A percentile compares a stretch with the other conserved stretches of the same genome.
These are phyloP conservation scores for Beta lomatogona DNA, from an alignment of 179 eudicot genomes.

Conservation along the genomic window DNA sequence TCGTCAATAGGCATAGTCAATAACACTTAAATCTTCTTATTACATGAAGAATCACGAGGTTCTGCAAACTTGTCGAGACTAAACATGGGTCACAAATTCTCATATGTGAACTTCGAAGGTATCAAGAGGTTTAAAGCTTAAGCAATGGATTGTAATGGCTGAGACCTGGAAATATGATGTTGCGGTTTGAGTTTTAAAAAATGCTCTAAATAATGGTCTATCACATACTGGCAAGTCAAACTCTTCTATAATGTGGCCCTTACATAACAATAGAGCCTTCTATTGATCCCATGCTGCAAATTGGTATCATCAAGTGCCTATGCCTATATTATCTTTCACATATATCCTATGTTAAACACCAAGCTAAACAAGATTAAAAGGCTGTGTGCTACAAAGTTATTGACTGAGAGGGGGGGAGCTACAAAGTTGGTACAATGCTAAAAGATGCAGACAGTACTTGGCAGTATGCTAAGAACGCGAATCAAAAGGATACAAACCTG, in stretches of 20 bases:
- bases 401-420: neutral
- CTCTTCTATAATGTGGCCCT: neutral
- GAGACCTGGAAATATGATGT: neutral
- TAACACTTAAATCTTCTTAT: neutral
- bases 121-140: neutral
- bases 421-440: neutral
- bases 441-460: neutral
- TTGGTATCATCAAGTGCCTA: neutral
- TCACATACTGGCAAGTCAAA: neutral
- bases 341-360: neutral
- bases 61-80: neutral
- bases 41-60: neutral
- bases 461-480: neutral
- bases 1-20: no score
- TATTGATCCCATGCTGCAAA: neutral
- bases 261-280: neutral
- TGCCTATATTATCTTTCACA: neutral
- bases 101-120: neutral
- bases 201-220: neutral
- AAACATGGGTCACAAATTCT: neutral
- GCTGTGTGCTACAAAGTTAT: neutral
- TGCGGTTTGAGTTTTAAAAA: neutral
- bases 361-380: neutral
- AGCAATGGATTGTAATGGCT: neutral
- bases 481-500: constrained; percentile 50